These are phyloP conservation scores for Sedum album DNA, from an alignment of 164 flowering plant species.

Conservation along the genomic window DNA sequence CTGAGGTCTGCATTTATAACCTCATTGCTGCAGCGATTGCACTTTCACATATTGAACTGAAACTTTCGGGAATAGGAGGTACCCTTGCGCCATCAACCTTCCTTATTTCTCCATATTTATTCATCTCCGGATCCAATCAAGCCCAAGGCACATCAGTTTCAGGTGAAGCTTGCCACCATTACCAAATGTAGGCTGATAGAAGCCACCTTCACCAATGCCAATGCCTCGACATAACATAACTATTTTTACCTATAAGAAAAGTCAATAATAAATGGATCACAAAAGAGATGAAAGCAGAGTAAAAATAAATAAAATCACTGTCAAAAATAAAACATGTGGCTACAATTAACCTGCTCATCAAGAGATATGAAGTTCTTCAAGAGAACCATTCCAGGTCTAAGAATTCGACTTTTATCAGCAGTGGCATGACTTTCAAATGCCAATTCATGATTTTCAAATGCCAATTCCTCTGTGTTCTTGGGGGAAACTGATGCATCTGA, in stretches of 20 bases:
- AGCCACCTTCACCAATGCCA: conserved; percentile 59
- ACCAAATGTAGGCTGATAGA: conserved; percentile 48
- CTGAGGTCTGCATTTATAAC: conserved; percentile 14
- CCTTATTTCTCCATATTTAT: conserved; percentile 23
- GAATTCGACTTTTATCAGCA: conserved; percentile 10
- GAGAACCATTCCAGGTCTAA: conserved; percentile 63
- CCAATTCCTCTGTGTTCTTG: not conserved
- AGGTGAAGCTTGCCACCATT: conserved; percentile 38
- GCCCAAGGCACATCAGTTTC: conserved; percentile 84
- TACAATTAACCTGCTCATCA: conserved; percentile 45
- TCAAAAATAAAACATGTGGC: too few species aligned
- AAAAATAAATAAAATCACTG: too few species aligned
- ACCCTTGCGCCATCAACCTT: conserved; percentile 32
- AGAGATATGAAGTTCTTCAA: conserved; percentile 32
- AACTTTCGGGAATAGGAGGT: conserved; percentile 40
- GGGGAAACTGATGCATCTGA: conserved; percentile 10
- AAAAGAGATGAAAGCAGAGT: not conserved
- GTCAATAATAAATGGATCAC: not conserved
- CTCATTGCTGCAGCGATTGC: conserved; percentile 34
- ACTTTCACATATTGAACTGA: conserved; percentile 28
- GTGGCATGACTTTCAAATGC: not conserved
- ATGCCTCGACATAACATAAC: conserved; percentile 36
- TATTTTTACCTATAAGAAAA: conserved; percentile 32
- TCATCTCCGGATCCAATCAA: conserved; percentile 12
- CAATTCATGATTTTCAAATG: not conserved